A percentile compares a stretch with the other conserved stretches of the same genome.
These are phyloP conservation scores for Cytospora schulzeri DNA, from an alignment of 2,329 filamentous ascomycete genomes.

Conservation along the genomic window DNA sequence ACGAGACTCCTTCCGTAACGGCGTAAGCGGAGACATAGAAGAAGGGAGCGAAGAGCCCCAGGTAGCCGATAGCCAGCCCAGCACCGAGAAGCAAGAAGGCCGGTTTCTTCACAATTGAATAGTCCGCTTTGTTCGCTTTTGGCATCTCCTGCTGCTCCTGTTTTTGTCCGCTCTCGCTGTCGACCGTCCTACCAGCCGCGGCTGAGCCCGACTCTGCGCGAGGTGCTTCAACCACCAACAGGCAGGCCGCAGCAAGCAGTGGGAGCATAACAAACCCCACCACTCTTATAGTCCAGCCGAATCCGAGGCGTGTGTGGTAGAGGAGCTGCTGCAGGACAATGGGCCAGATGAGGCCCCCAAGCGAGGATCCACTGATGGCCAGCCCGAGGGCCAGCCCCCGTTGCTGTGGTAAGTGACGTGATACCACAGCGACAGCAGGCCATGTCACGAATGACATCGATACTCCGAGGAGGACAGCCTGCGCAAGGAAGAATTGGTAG, in stretches of 20 bases:
- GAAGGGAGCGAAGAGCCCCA: constrained; percentile 57
- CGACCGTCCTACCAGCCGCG: constrained; percentile 36
- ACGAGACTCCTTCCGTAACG: constrained; percentile 44
- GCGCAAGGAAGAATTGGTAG: constrained; percentile 45
- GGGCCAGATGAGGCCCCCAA: constrained; percentile 57
- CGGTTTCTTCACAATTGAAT: constrained; percentile 29
- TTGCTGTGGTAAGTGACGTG: constrained; percentile 43
- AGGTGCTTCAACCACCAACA: constrained; percentile 33
- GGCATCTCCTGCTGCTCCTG: neutral
- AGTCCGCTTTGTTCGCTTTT: neutral
- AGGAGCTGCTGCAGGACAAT: constrained; percentile 58
- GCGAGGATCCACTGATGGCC: constrained; percentile 49
- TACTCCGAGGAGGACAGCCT: constrained; percentile 38
- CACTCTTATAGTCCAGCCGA: constrained; percentile 43
- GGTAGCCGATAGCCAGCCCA: constrained; percentile 44
- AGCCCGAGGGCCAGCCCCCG: constrained; percentile 52
- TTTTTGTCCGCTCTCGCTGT: constrained; percentile 43
- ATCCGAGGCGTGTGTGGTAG: constrained; percentile 42
- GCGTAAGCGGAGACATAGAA: constrained; percentile 55
- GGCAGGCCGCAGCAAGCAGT: constrained; percentile 35
- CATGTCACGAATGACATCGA: constrained; percentile 44
- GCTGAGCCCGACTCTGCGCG: constrained; percentile 29
- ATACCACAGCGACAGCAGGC: constrained; percentile 28
- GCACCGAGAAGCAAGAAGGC: constrained; percentile 51
- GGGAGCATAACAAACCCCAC: constrained; percentile 42